Conservation (phyloP, 192 early-diverging fungal genomes). For the Physocladia obscura region DNA sequence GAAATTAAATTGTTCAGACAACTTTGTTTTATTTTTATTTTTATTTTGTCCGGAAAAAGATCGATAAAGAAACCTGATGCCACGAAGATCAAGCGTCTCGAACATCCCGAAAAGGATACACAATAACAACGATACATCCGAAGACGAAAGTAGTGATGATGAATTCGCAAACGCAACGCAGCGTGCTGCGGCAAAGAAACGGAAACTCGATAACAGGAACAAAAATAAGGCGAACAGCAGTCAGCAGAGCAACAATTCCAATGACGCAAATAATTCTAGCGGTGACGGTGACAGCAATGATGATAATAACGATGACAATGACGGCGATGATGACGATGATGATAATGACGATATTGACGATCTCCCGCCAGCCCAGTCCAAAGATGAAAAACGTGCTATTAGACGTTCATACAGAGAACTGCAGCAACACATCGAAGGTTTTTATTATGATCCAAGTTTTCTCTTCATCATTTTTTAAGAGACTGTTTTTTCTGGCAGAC, state of each 20-base stretch:
- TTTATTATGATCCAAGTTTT: background rate
- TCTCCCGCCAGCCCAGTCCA: background rate
- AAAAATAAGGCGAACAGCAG: background rate
- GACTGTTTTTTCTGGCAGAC: background rate
- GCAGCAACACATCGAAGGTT: slow-evolving; percentile 16
- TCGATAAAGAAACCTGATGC: too few species aligned
- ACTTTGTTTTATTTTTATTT: too few species aligned
- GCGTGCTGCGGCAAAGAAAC: background rate
- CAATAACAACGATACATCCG: background rate
- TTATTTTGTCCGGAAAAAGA: too few species aligned
- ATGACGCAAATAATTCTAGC: background rate
- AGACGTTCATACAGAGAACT: slow-evolving; percentile 13
- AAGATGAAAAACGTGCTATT: slow-evolving; percentile 2
- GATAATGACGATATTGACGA: background rate
- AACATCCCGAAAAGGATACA: too few species aligned
- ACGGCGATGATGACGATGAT: background rate
- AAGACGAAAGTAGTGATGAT: background rate
- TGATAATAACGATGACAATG: background rate
- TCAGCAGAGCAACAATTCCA: background rate
- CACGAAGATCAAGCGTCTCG: too few species aligned
- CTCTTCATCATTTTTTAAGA: background rate
- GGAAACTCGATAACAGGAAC: too few species aligned
- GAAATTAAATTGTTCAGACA: too few species aligned
- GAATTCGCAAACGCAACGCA: slow-evolving; percentile 2
- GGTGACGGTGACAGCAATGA: background rate